phyloP scores from a whole-genome alignment of 306 rosid species.

The Sechiopsis laciniata region DNA sequence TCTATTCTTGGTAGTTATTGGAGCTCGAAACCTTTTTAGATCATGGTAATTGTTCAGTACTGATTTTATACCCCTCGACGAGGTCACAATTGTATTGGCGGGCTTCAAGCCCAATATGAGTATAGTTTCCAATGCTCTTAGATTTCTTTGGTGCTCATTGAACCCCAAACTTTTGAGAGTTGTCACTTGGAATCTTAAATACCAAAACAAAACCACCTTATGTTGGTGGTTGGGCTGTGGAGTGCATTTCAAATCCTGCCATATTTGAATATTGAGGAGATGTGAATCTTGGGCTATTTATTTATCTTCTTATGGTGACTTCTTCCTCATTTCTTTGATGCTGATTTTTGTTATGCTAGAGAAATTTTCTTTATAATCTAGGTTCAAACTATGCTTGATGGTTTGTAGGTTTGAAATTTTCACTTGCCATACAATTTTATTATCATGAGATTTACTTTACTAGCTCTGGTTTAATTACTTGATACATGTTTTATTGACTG shows the following conservation, averaged over 20 bases:
- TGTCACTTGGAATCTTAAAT: neutral
- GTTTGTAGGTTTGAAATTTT: neutral
- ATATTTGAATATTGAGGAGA: neutral
- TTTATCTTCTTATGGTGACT: neutral
- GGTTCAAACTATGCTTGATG: neutral
- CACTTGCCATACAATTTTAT: neutral
- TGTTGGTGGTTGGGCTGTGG: no score
- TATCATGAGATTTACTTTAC: conserved; percentile 1
- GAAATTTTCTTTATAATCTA: neutral
- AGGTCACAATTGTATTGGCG: neutral
- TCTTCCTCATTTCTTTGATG: neutral
- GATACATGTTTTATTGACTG: conserved; percentile 4
- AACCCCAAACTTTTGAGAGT: neutral
- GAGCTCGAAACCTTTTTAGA: neutral
- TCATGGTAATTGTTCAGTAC: neutral
- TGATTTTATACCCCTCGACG: neutral
- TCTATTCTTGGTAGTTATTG: neutral
- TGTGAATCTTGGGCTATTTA: neutral
- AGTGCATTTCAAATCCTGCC: no score
- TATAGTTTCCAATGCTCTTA: neutral
- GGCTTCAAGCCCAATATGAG: conserved; percentile 5
- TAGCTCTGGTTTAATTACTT: neutral
- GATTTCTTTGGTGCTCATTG: neutral
- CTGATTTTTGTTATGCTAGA: no score
- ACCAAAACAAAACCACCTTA: no score